Evolutionary conservation across 106 monocot species (phyloP).

Genomic region (Hemerocallis citrina): DNA sequence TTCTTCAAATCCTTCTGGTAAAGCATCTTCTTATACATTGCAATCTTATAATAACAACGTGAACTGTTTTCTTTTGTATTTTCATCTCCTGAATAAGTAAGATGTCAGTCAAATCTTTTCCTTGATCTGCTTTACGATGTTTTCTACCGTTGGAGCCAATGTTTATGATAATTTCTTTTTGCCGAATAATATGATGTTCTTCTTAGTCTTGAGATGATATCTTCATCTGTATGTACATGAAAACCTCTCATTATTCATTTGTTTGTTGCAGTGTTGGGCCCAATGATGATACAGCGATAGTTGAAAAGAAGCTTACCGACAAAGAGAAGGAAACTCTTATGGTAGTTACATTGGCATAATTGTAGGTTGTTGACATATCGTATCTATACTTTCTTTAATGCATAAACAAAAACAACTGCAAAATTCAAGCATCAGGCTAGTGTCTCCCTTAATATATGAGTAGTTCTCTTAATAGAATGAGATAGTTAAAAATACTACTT

Average conservation of each 20-base stretch:
- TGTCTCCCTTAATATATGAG: not conserved
- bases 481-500: no score
- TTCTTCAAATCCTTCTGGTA: no score
- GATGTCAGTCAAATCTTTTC: not conserved
- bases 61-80: no score
- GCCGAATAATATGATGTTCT: no score
- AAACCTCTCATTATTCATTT: not conserved
- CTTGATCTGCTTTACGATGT: not conserved
- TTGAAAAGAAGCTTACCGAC: constrained; percentile 43
- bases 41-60: no score
- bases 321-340: constrained; percentile 64
- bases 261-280: constrained; percentile 46
- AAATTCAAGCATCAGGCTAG: not conserved
- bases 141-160: no score
- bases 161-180: no score
- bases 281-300: constrained; percentile 23
- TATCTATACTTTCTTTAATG: not conserved
- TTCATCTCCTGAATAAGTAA: not conserved
- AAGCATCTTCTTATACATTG: no score
- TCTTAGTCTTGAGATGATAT: no score
- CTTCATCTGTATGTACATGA: not conserved
- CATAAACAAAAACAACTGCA: not conserved
- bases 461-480: no score
- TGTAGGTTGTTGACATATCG: not conserved
- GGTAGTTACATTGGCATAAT: constrained; percentile 26